Base-by-base conservation (phyloP, 495 filamentous ascomycete species). In the Penicillium macrosclerotiorum region DNA sequence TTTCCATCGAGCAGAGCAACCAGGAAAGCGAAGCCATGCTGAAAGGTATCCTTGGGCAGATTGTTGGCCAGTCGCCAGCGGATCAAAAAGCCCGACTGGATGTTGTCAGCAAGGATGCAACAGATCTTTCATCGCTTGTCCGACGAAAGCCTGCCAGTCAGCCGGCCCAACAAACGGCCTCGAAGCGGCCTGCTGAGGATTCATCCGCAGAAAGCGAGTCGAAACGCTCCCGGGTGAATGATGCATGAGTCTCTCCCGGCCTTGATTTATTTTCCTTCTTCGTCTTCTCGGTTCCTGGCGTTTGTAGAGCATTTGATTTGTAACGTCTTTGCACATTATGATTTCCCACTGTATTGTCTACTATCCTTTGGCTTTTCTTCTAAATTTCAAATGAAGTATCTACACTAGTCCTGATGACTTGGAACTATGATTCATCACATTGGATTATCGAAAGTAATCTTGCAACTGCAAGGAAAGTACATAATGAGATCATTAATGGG, bases 41-140 rank as follows among this genome's bases (percentile, higher is more conserved):
- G 13, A 69, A 74, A 39, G 84, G 89, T n/a, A 72, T 94, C 17
- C 71, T 95, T 6, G 88, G 87, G 19, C 76, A 81, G 19, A 78
- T 89, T 14, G 67, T 92, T 0, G 89, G 86, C 20, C 81, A 87
- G 49, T 77, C 83, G 3, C 65, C 76, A 9, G 68, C 68, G 6
- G 74, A 83, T 42, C 78, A 85, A 48, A 77, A 80, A 50, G 82
- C 82, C 11, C 69, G 80, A 33, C 70, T 94, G 20, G 84, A 89
- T 45, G 86, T 90, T 54, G 90, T 83, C 27, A 85, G 84, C 50
- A 86, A 85, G 64, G 75, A 69, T 16, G 93, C 93, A 12, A 95
- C 79, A 36, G 94, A 98, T 58, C 65, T 98, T n/a, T 85, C 84
- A 1, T 80, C 85, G 9, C 65, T 97, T n/a, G 85, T 96, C 3